These are phyloP conservation scores for Geranium rotundifolium DNA, from an alignment of 345 rosid species.

Conservation along the genomic window DNA sequence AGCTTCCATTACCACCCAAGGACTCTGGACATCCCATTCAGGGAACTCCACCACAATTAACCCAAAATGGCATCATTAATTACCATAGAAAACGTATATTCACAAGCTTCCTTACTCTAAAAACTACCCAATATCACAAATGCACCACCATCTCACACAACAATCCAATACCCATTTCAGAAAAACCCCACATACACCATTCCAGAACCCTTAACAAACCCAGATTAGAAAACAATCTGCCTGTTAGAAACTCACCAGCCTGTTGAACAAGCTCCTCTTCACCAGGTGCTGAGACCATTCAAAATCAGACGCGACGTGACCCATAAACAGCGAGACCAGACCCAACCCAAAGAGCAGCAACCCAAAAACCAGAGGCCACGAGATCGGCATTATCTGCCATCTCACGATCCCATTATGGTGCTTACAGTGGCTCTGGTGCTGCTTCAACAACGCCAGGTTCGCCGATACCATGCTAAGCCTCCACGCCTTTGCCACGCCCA, in stretches of 20 bases:
- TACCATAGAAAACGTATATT: neutral
- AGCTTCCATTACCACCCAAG: neutral
- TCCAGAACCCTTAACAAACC: neutral
- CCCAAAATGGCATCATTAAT: neutral
- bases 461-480: slow-evolving; percentile 37
- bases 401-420: neutral
- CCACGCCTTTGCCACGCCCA: slow-evolving; percentile 51
- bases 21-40: neutral
- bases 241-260: slow-evolving; percentile 32
- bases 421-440: neutral
- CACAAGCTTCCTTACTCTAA: neutral
- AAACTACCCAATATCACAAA: neutral
- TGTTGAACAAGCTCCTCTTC: slow-evolving; percentile 39
- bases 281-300: slow-evolving; percentile 87
- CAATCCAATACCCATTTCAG: neutral
- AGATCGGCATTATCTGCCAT: slow-evolving; percentile 19
- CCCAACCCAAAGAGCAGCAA: slow-evolving; percentile 81
- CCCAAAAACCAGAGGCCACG: slow-evolving; percentile 70
- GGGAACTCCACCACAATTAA: neutral
- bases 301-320: slow-evolving; percentile 88
- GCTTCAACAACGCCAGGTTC: slow-evolving; percentile 53
- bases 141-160: neutral
- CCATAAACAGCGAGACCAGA: slow-evolving; percentile 80
- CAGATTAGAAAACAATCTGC: neutral
- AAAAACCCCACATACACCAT: neutral